Evolutionary conservation across 192 early-diverging fungal species (phyloP), one percentile per base, ranked within the genome.

Genomic region (Gaertneriomyces sp.): DNA sequence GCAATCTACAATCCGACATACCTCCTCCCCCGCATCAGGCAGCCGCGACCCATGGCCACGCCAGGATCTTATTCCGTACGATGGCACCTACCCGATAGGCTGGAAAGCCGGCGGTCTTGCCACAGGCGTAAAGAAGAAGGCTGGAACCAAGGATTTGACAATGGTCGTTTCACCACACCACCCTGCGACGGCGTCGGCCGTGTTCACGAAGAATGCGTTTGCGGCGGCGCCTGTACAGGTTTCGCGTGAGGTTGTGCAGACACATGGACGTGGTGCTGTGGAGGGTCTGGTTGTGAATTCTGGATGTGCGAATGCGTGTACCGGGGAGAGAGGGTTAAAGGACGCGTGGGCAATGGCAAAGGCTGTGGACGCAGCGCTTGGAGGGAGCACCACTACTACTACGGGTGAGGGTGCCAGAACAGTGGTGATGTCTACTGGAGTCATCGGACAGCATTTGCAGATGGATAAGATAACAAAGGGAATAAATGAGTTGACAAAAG

Each of bases 231-330:
- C 94, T 0, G 94, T 96, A 5, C 73, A 87, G 42, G 83, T 91
- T 7, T 90, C 89, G 44, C 74, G 81, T 6, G 75, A 78, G 9
- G 70, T 91, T 7, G 63, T 95, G n/a, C 56, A 81, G 81, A 16
- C 49, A 33, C 53, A 14, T 39, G 55, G 55, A 17, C 14, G 14
- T 25, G 55, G 4, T 14, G 78, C 79, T 3, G 61, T 85, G 14
- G 68, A 68, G 14, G 75, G 73, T 2, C 76, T 94, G 4, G 80
- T 95, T 6, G 84, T 87, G 19, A 96, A 98, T 72, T 91, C 92
- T 10, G 93, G 94, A 0, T 95, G 93, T 74, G 96, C 96, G 14
- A 98, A 98, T 69, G 96, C 96, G 1, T 94, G 94, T 12, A 98
- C 96, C 0, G 96, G 96, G 7, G 79, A 85, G 0, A 72, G 88